Percentiles rank a stretch among this genome's conserved stretches.
phyloP scores from a whole-genome alignment of 1,284 basidiomycete species.

The Apiotrichum porosum region DNA sequence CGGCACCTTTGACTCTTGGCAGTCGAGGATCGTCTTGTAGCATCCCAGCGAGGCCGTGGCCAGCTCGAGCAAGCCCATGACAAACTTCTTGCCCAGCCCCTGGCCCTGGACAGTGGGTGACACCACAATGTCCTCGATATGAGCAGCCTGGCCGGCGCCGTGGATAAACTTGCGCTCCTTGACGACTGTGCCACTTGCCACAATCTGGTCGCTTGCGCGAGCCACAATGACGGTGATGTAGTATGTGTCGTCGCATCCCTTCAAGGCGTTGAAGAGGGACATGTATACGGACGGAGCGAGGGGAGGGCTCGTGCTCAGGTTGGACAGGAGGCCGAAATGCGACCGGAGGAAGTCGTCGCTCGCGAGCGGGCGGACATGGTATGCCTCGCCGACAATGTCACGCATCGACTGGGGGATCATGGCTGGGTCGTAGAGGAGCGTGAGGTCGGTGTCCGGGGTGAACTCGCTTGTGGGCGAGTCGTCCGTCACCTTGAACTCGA shows the following conservation, averaged over 20 bases:
- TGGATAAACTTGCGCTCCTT: conserved; percentile 91
- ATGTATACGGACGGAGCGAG: conserved; percentile 66
- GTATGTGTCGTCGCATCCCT: conserved; percentile 60
- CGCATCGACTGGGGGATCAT: conserved; percentile 53
- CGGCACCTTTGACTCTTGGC: conserved; percentile 78
- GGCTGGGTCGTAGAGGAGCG: conserved; percentile 66
- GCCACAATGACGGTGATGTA: conserved; percentile 80
- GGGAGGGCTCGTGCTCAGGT: conserved; percentile 73
- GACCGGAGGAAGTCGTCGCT: conserved; percentile 77
- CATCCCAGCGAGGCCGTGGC: conserved; percentile 70
- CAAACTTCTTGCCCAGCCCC: conserved; percentile 70
- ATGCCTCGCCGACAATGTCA: conserved; percentile 22
- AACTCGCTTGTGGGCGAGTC: conserved; percentile 35
- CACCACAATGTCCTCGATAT: conserved; percentile 97
- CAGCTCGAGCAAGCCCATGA: conserved; percentile 73
- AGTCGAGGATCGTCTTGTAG: conserved; percentile 96
- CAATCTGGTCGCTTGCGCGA: conserved; percentile 67
- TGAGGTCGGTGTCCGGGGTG: conserved; percentile 65
- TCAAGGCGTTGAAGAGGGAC: conserved; percentile 58
- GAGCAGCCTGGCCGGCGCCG: conserved; percentile 73
- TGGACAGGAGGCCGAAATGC: conserved; percentile 75
- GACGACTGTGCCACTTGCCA: conserved; percentile 78
- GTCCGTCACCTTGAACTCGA: too few species aligned
- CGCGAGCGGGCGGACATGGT: conserved; percentile 70
- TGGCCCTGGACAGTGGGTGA: conserved; percentile 88